phyloP scores from a whole-genome alignment of 2,329 filamentous ascomycete species.

The Talaromyces albobiverticillius region DNA sequence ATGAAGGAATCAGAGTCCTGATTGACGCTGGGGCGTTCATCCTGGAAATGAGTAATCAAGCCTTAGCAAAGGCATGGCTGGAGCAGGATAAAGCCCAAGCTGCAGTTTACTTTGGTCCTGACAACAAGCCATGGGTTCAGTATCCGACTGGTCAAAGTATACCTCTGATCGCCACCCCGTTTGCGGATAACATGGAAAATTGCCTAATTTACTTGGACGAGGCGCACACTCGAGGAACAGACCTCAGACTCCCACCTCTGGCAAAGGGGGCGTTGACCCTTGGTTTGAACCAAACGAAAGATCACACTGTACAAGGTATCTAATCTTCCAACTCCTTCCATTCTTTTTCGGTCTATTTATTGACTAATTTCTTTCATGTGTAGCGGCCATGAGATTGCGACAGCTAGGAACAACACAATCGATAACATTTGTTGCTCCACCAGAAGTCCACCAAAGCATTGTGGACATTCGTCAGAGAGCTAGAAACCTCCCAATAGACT shows the following conservation, averaged over 20 bases:
- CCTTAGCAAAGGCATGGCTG: constrained; percentile 53
- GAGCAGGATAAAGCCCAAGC: constrained; percentile 44
- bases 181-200: constrained; percentile 48
- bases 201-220: constrained; percentile 62
- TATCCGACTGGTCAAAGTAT: constrained; percentile 36
- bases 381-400: constrained; percentile 64
- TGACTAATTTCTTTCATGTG: not conserved
- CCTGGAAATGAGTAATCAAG: constrained; percentile 57
- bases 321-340: no score
- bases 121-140: constrained; percentile 47
- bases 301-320: constrained; percentile 59
- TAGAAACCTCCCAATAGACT: constrained; percentile 33
- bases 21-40: constrained; percentile 66
- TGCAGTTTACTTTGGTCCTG: constrained; percentile 53
- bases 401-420: constrained; percentile 58
- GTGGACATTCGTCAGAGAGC: constrained; percentile 42
- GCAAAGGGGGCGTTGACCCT: constrained; percentile 56
- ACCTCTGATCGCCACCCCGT: constrained; percentile 54
- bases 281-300: constrained; percentile 57
- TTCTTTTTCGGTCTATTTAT: no score
- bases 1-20: constrained; percentile 48
- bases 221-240: constrained; percentile 60
- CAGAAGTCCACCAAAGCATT: constrained; percentile 62
- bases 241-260: constrained; percentile 52
- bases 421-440: constrained; percentile 53